Base-by-base conservation (phyloP, 1,139 yeast species). In the Hanseniaspora sp. region DNA sequence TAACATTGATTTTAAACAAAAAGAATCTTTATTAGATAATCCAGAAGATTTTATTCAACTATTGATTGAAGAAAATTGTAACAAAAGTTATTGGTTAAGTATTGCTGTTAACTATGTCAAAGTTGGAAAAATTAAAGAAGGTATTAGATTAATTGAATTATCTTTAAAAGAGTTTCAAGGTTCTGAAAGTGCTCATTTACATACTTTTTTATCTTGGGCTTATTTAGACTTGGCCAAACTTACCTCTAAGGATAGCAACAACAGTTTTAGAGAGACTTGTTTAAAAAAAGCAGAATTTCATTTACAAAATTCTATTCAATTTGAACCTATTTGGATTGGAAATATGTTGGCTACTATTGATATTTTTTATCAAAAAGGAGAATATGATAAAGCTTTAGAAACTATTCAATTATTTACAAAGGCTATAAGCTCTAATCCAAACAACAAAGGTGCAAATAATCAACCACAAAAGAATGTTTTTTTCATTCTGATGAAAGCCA, bases 401-500 rank as follows among this genome's bases (percentile, higher is more conserved):
- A 76, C 76, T 54, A 75, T 79, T 61, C 83, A 83, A 60, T 67
- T 71, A 46, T 69, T 83, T 43, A 71, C 81, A 58, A 75, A 76
- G 58, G 68, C 66, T 46, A 65, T 66, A n/a, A 64, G 64, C 37
- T 53, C 56, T 7, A 48, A 49, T 30, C 64, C 64, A 7, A 68
- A 65, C 46, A 67, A 65, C 42, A 61, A 66, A 51, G 59, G 60
- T 15, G 68, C 67, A 7, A 59, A 59, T 43, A 30, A 43, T 31
- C 54, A 47, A 3, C 56, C 63, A 6, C 67, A 34, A 74, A 76
- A 58, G 69, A 88, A 88, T 67, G 76, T 87, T 55, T 79, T 80
- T 68, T 96, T 96, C 1, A 70, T 86, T 55, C 67, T 90, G 57
- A 94, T 95, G 31, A 85, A 86, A 63, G 98, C 97, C 1, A 86